Percentiles rank a stretch among this genome's conserved stretches.
Conservation (phyloP, 345 rosid species). For the Salix viminalis region DNA sequence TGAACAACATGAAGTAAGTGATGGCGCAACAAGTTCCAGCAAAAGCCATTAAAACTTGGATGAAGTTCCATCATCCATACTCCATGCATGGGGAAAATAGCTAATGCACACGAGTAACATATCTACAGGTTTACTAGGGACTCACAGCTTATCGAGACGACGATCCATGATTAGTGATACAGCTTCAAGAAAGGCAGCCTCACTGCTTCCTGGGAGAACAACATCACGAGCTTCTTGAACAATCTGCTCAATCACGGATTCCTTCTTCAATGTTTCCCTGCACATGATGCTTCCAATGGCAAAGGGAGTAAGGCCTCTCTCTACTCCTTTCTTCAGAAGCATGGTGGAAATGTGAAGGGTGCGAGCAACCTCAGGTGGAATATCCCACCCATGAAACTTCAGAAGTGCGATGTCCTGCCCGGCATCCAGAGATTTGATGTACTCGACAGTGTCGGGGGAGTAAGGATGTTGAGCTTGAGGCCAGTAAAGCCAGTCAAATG, state of each 20-base stretch:
- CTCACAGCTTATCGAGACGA: conserved; percentile 35
- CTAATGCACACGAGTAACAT: conserved; percentile 3
- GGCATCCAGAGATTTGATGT: conserved; percentile 55
- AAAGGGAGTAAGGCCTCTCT: conserved; percentile 65
- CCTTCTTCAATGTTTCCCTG: conserved; percentile 50
- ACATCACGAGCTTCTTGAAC: conserved; percentile 52
- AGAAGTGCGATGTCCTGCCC: conserved; percentile 63
- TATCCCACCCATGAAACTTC: conserved; percentile 68
- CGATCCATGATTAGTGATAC: conserved; percentile 57
- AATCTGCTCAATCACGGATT: conserved; percentile 67
- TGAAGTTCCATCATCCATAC: conserved; percentile 2
- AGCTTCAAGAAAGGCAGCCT: conserved; percentile 46
- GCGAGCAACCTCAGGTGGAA: conserved; percentile 44
- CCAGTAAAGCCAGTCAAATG: conserved; percentile 94
- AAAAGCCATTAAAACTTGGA: neutral
- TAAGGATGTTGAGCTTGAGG: conserved; percentile 75
- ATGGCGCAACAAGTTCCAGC: conserved; percentile 13
- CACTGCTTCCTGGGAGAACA: conserved; percentile 46
- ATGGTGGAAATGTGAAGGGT: conserved; percentile 60
- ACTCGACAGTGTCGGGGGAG: conserved; percentile 49
- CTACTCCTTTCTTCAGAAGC: conserved; percentile 78
- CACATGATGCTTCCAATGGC: conserved; percentile 76
- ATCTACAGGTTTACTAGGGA: conserved; percentile 1
- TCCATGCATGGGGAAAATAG: neutral
- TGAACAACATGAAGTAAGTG: conserved; percentile 4